Conservation (phyloP, 2,329 filamentous ascomycete species). For the Trichoderma guizhouense region DNA sequence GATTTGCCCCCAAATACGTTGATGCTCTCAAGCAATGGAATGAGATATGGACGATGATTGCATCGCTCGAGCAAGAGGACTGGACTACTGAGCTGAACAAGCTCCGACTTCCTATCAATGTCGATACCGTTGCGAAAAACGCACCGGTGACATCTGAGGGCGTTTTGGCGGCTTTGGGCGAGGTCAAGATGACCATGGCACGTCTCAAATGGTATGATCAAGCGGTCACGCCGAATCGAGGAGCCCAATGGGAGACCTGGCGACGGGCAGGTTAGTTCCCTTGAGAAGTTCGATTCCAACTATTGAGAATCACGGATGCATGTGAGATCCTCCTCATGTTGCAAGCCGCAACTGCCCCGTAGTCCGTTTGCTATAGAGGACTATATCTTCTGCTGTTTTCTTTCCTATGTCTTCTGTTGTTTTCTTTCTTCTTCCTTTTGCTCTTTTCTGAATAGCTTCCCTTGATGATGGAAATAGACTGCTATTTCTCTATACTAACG, state of each 20-base stretch:
- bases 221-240: neutral
- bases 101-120: neutral
- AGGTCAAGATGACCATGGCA: neutral
- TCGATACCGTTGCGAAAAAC: neutral
- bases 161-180: neutral
- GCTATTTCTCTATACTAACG: no score
- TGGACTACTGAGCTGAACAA: neutral
- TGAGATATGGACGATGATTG: neutral
- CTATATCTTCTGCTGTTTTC: no score
- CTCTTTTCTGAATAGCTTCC: no score
- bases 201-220: neutral
- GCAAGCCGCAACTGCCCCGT: no score
- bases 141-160: neutral
- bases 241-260: neutral
- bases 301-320: no score
- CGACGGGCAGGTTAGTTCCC: neutral
- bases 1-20: neutral
- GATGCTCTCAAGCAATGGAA: neutral
- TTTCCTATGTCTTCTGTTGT: no score
- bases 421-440: no score
- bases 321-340: no score
- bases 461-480: no score
- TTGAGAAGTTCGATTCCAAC: neutral
- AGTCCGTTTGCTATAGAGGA: no score
- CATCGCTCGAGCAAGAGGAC: neutral